Conservation (phyloP, 495 filamentous ascomycete species). For the Aspergillus indologenus region DNA sequence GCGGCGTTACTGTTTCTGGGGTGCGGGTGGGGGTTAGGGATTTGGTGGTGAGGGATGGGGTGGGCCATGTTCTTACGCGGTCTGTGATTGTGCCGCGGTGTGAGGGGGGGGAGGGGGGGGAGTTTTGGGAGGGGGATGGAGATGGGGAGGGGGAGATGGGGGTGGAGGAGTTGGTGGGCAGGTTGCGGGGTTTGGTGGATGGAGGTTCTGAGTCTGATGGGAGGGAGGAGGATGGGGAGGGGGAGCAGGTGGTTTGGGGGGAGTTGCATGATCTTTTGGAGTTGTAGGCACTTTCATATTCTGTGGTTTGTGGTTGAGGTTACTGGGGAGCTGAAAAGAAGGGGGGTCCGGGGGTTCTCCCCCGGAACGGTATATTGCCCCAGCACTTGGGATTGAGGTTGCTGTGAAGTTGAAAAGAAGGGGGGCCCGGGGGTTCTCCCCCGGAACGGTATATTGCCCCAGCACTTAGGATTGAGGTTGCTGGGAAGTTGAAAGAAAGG, state of each 20-base stretch:
- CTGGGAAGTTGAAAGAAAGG: no score
- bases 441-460: no score
- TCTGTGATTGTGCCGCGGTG: conserved; percentile 77
- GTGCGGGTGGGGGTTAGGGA: conserved; percentile 62
- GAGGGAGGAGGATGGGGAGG: background rate
- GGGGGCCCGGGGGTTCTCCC: no score
- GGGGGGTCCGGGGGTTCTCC: no score
- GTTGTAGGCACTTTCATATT: background rate
- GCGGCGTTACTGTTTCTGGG: conserved; percentile 69
- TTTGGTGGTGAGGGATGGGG: conserved; percentile 67
- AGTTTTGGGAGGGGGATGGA: conserved; percentile 25
- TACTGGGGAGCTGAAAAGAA: no score
- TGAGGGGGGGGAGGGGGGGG: conserved; percentile 34
- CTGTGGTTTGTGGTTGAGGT: background rate
- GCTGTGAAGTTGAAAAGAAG: no score
- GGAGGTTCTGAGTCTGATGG: background rate
- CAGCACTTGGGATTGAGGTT: no score
- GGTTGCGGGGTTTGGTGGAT: conserved; percentile 48
- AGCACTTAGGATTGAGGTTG: no score
- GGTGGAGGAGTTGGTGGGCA: conserved; percentile 61
- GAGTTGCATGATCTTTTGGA: conserved; percentile 4
- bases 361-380: no score
- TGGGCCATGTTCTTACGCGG: conserved; percentile 66
- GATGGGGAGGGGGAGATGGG: conserved; percentile 52
- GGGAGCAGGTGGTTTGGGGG: conserved; percentile 4